Evolutionary conservation across 306 rosid genomes (phyloP).

Genomic region (Rubus parviflorus): DNA sequence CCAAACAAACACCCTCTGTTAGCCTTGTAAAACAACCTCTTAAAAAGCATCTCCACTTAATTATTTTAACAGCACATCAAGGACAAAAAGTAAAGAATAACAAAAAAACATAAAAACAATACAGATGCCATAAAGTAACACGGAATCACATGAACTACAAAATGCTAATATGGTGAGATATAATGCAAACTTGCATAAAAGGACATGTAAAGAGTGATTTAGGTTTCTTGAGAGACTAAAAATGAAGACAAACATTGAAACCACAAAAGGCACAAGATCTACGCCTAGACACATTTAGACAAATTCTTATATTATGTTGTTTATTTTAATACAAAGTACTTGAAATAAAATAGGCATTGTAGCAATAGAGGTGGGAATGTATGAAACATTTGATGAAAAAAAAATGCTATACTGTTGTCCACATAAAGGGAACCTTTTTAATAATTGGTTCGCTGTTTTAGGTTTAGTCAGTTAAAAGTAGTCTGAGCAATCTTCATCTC

Average conservation of each 20-base stretch:
- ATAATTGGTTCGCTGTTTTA: background rate
- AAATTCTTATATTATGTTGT: background rate
- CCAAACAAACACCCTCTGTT: conserved; percentile 22
- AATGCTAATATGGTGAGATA: background rate
- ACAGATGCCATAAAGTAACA: background rate
- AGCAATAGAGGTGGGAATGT: background rate
- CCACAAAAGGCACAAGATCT: background rate
- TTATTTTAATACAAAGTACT: background rate
- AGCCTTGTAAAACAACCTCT: conserved; percentile 26
- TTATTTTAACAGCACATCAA: background rate
- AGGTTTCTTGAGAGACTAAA: background rate
- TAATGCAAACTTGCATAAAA: background rate
- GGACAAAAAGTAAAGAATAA: background rate
- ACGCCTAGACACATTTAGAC: background rate
- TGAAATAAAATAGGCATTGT: background rate
- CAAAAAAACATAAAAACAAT: background rate
- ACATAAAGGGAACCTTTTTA: too few relatives aligned
- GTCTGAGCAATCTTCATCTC: background rate
- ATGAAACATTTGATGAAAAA: background rate
- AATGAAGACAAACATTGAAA: background rate
- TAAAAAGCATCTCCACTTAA: background rate
- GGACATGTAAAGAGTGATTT: background rate
- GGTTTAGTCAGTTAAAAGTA: background rate
- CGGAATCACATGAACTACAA: background rate
- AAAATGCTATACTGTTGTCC: background rate